Evolutionary conservation across 768 basidiomycete genomes (phyloP), one percentile per base, ranked within the genome.

Genomic region (Phaffia australis): DNA sequence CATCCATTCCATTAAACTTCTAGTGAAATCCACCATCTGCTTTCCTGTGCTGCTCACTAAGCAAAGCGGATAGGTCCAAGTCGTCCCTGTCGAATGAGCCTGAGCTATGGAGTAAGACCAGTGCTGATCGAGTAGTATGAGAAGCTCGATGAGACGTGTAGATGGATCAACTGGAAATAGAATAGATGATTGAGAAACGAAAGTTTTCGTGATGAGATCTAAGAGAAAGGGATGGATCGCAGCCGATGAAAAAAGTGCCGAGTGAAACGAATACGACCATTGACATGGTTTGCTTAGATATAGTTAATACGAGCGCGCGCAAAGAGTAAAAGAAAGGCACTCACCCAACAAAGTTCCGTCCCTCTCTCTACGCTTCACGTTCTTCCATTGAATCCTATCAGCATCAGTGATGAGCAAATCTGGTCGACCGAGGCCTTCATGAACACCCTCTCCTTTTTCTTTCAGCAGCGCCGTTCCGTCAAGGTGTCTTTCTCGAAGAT

Each of bases 1-100:
- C 69, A 99, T 84, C 91, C 93, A 98, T 75, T 98, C 95, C 83
- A 95, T 94, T 88, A 98, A 87, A 79, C 89, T 93, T 66, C 92
- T 79, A 30, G 95, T 89, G 73, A 92, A 90, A 0, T 88, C 87
- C 47, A 95, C 77, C 87, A 95, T 94, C 76, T 99, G 94, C 69
- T 86, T 83, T 2, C 87, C 91, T 7, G 91, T 93, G 46, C 86
- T 82, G 57, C 88, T 88, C 49, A 98, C 81, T n/a, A 99, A 82
- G 75, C 94, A 98, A 47, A 99, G 88, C 0, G 94, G 95, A 65
- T 73, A 78, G 55, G 69, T 72, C 76, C 76, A 77, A 65, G 47
- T 62, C 21, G 56, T 66, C 51, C n/a, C 66, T 68, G n/a, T 70
- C 62, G 65, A 73, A 62, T 69, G 75, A 82, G 88, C 74, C 83